phyloP scores from a whole-genome alignment of 805 yeast species.

The Monosporozyma unispora region DNA sequence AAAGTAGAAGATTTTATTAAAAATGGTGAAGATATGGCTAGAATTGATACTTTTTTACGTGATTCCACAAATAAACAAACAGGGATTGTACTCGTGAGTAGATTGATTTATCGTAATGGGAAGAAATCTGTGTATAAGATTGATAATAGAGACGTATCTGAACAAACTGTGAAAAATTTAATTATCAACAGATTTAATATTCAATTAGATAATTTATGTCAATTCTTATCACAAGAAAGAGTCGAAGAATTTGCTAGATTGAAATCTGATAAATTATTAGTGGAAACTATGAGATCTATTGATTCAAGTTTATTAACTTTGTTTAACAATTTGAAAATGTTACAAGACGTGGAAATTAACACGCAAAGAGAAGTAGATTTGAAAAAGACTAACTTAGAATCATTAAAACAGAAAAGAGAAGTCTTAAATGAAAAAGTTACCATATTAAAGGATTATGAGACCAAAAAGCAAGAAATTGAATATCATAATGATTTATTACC shows the following conservation, averaged over 20 bases:
- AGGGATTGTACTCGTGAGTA: conserved; percentile 31
- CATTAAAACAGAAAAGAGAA: conserved; percentile 30
- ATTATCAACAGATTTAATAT: conserved; percentile 47
- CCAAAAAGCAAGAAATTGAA: conserved; percentile 38
- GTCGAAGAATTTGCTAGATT: conserved; percentile 86
- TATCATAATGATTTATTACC: conserved; percentile 41
- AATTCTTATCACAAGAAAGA: conserved; percentile 89
- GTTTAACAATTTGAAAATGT: conserved; percentile 48
- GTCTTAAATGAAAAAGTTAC: conserved; percentile 41
- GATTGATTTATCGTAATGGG: conserved; percentile 37
- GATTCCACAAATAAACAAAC: conserved; percentile 15
- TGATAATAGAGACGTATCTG: conserved; percentile 35
- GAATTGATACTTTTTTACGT: conserved; percentile 31
- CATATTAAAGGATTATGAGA: conserved; percentile 38
- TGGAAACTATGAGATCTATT: conserved; percentile 75
- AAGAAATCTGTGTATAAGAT: conserved; percentile 45
- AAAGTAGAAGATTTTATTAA: conserved; percentile 61
- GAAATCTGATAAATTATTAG: conserved; percentile 61
- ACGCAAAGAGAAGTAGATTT: conserved; percentile 32
- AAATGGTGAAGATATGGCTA: conserved; percentile 40
- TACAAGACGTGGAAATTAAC: conserved; percentile 38
- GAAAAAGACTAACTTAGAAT: conserved; percentile 25
- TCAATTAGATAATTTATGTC: conserved; percentile 86
- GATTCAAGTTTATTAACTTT: conserved; percentile 48
- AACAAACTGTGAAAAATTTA: conserved; percentile 36